These are phyloP conservation scores for Adiantum capillusveneris DNA, from an alignment of 75 land plant genomes.

Conservation along the genomic window DNA sequence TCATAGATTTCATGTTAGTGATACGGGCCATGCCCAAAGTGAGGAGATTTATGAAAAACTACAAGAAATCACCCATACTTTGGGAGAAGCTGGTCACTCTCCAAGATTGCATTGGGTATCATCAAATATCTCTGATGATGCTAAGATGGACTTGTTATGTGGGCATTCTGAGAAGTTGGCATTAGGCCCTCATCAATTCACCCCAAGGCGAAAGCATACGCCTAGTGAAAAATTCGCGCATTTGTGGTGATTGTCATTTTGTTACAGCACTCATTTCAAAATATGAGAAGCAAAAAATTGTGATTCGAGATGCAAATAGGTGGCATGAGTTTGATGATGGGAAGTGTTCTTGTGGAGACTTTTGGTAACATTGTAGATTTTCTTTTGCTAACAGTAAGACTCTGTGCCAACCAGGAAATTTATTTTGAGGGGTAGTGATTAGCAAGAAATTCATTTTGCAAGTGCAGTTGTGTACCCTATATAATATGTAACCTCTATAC, in stretches of 20 bases:
- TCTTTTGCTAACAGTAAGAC: too few species aligned
- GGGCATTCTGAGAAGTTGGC: slow-evolving; percentile 33
- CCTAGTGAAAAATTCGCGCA: slow-evolving; percentile 24
- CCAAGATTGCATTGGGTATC: slow-evolving; percentile 13
- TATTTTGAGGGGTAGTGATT: too few species aligned
- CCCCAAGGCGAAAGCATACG: slow-evolving; percentile 11
- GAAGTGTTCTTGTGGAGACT: slow-evolving; percentile 35
- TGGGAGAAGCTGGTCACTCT: slow-evolving; percentile 17
- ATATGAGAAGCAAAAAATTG: slow-evolving; percentile 6
- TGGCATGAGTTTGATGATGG: slow-evolving; percentile 26
- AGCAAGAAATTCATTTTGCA: too few species aligned
- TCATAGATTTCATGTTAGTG: slow-evolving; percentile 23
- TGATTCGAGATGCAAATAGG: slow-evolving; percentile 24
- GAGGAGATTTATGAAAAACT: slow-evolving; percentile 13
- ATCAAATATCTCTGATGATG: slow-evolving; percentile 18
- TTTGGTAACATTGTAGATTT: too few species aligned
- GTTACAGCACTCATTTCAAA: slow-evolving; percentile 25
- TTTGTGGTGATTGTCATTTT: slow-evolving; percentile 31
- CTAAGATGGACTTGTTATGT: slow-evolving; percentile 12
- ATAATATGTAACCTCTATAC: too few species aligned
- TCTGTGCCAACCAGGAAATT: too few species aligned
- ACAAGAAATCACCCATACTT: slow-evolving; percentile 4
- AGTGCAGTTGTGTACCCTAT: too few species aligned
- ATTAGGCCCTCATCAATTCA: slow-evolving; percentile 20
- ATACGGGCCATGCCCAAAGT: slow-evolving; percentile 16